These are phyloP conservation scores for Fusarium algeriense DNA, from an alignment of 2,329 filamentous ascomycete species.

Conservation along the genomic window DNA sequence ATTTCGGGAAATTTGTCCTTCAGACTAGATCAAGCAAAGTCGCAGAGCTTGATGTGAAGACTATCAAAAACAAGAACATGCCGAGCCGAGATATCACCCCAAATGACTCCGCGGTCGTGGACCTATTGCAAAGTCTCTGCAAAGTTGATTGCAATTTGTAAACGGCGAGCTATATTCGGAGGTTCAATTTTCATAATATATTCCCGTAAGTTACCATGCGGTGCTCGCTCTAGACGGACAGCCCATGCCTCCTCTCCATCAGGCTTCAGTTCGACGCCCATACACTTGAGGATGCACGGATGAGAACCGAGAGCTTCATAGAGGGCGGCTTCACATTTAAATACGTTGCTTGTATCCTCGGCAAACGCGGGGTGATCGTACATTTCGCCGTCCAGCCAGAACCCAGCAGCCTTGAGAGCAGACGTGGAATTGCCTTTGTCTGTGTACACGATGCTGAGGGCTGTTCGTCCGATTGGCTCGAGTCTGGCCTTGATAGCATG, in stretches of 20 bases:
- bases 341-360: neutral
- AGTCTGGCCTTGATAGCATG: neutral
- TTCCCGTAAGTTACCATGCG: neutral
- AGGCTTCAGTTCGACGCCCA: neutral
- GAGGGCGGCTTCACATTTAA: neutral
- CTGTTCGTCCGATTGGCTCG: neutral
- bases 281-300: neutral
- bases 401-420: neutral
- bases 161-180: neutral
- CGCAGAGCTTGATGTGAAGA: neutral
- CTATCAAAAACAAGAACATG: neutral
- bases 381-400: neutral
- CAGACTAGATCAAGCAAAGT: neutral
- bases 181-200: neutral
- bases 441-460: neutral
- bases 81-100: neutral
- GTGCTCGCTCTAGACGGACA: neutral
- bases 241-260: neutral
- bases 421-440: neutral
- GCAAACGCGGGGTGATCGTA: neutral
- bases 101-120: neutral
- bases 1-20: neutral
- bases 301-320: neutral
- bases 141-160: neutral
- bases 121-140: neutral